Evolutionary conservation across 257 asterid genomes (phyloP).

Genomic region (Rubia yunnanensis): DNA sequence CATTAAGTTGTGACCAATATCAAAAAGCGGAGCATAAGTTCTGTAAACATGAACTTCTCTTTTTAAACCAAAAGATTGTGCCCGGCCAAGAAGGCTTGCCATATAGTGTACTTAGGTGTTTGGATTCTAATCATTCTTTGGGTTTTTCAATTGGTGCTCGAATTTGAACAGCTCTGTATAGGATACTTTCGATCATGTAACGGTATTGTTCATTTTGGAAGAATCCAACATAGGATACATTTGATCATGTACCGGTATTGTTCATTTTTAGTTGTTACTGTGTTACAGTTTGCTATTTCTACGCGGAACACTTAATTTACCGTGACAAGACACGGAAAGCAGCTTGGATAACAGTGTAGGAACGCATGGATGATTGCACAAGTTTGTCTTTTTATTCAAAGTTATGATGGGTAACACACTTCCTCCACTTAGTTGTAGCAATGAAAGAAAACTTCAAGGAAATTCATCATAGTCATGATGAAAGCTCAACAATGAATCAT

Average conservation of each 20-base stretch:
- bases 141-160: constrained; percentile 1
- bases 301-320: not conserved
- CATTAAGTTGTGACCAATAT: constrained; percentile 32
- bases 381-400: not conserved
- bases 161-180: constrained; percentile 10
- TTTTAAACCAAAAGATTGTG: not conserved
- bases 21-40: constrained; percentile 2
- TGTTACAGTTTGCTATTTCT: not conserved
- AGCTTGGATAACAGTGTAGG: not conserved
- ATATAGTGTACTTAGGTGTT: not conserved
- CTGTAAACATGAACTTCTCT: not conserved
- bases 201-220: not conserved
- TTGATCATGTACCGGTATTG: not conserved
- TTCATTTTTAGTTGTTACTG: too few relatives aligned
- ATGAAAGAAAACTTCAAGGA: not conserved
- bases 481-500: not conserved
- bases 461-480: not conserved
- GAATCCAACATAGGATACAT: constrained; percentile 8
- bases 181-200: not conserved
- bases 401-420: not conserved
- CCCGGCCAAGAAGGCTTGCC: not conserved
- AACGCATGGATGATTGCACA: not conserved
- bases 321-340: not conserved
- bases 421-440: not conserved
- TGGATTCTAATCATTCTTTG: not conserved